These are phyloP conservation scores for Leccinum disarticulatum DNA, from an alignment of 768 basidiomycete genomes.

Conservation along the genomic window DNA sequence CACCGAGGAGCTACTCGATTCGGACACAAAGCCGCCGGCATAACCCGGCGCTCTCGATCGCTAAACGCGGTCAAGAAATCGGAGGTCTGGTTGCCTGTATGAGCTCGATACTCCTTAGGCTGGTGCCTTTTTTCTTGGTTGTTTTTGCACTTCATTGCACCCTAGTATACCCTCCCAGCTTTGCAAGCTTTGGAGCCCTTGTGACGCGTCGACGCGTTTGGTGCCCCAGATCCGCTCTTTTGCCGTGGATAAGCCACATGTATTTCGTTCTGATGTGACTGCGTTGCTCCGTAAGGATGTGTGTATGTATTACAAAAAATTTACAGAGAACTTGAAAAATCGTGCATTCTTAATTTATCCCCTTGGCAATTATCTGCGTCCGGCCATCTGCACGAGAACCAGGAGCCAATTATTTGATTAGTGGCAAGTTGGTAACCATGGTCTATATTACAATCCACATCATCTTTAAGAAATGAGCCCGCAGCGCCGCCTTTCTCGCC, in stretches of 20 bases:
- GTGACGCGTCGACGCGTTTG: slow-evolving; percentile 12
- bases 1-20: slow-evolving; percentile 8
- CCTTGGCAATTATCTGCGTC: background rate
- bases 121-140: background rate
- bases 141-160: background rate
- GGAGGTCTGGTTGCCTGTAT: slow-evolving; percentile 18
- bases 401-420: background rate
- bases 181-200: background rate
- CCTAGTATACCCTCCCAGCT: background rate
- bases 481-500: background rate
- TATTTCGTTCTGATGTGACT: slow-evolving; percentile 13
- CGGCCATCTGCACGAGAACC: background rate
- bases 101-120: background rate
- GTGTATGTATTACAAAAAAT: background rate
- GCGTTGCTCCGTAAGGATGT: background rate
- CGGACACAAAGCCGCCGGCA: slow-evolving; percentile 2
- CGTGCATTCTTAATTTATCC: background rate
- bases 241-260: background rate
- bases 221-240: slow-evolving; percentile 6
- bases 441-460: background rate
- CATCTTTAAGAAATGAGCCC: background rate
- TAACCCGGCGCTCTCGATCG: slow-evolving; percentile 15
- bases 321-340: background rate
- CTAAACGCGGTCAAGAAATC: slow-evolving; percentile 2
- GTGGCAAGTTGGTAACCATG: background rate